Evolutionary conservation across 257 asterid species (phyloP), one percentile per base, ranked within the genome.

Genomic region (Nicotiana tomentosiformis): DNA sequence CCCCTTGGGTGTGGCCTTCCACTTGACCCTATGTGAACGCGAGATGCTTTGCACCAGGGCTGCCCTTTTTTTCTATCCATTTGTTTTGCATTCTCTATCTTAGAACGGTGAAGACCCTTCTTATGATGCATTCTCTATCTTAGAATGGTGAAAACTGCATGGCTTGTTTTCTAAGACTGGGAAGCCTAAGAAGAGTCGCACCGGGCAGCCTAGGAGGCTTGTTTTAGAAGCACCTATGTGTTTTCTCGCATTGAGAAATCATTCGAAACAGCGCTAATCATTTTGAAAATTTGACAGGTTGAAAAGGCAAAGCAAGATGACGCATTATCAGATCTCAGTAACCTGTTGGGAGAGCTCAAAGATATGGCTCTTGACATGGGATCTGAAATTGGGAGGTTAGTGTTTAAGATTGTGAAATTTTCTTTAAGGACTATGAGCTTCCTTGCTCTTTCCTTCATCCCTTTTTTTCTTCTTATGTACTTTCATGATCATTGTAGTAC

Each of bases 281-380:
- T 4, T 26, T 15, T 16, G 86, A 58, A 33, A 67, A 32, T 65
- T 46, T 67, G 83, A 83, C 90, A 93, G 97, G 93, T 90, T 7
- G 97, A 93, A 84, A 89, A 92, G 83, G 82, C 81, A 74, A 93
- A 92, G 85, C 95, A 93, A 89, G 97, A 93, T 60, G 95, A 93
- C 23, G 90, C 89, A 67, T 86, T 93, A 60, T 78, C 87, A 12
- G 98, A 90, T 86, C 85, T 93, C 55, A 93, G 98, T 81, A 85
- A 88, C 72, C 82, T 93, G 15, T 80, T 93, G 90, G 94, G 93
- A 53, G 98, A 93, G 82, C 89, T 93, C 56, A 93, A 92, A 91
- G 87, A 88, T 35, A 93, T 93, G 98, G 97, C 97, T 78, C 33
- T 92, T 46, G 95, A 91, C 86, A 93, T 93, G 98, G 97, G 97